Percentiles rank a stretch among this genome's conserved stretches.
These are phyloP conservation scores for Globisporangium emineosum DNA, from an alignment of 352 stramenopile species.

Conservation along the genomic window DNA sequence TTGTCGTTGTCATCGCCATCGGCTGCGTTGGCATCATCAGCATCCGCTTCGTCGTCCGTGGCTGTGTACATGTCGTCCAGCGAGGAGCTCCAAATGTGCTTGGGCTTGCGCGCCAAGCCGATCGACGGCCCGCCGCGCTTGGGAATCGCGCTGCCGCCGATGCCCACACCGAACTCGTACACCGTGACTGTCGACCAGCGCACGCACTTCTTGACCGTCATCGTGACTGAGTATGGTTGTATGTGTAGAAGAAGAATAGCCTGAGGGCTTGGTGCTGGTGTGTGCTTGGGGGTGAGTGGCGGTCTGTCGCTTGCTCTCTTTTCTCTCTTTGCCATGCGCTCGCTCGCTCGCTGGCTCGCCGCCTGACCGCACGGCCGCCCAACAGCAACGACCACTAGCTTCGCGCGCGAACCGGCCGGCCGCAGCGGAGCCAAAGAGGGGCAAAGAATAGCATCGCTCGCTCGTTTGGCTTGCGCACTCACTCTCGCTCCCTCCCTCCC, in stretches of 20 bases:
- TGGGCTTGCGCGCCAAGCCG: conserved; percentile 32
- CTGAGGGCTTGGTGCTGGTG: neutral
- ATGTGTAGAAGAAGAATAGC: neutral
- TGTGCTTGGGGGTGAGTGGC: neutral
- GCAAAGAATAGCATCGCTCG: conserved; percentile 14
- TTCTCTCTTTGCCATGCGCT: conserved; percentile 10
- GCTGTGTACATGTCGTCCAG: conserved; percentile 24
- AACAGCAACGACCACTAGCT: conserved; percentile 11
- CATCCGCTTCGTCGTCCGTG: conserved; percentile 13
- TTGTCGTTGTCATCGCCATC: neutral
- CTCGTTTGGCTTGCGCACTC: conserved; percentile 1
- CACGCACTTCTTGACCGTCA: conserved; percentile 30
- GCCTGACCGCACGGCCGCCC: neutral
- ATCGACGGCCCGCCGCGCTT: conserved; percentile 42
- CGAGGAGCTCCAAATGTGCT: conserved; percentile 31
- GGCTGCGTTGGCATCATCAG: neutral
- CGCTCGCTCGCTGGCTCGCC: neutral
- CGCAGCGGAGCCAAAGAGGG: conserved; percentile 5
- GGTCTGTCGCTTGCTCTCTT: conserved; percentile 1
- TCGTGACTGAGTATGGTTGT: neutral
- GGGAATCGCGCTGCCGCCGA: conserved; percentile 43
- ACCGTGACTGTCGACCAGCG: conserved; percentile 55
- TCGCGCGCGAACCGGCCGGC: conserved; percentile 3
- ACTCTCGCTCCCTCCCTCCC: neutral
- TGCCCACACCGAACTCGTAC: conserved; percentile 49